A percentile compares a stretch with the other conserved stretches of the same genome.
Conservation (phyloP, 2,329 filamentous ascomycete species). For the Magnaporthiopsis incrustans region DNA sequence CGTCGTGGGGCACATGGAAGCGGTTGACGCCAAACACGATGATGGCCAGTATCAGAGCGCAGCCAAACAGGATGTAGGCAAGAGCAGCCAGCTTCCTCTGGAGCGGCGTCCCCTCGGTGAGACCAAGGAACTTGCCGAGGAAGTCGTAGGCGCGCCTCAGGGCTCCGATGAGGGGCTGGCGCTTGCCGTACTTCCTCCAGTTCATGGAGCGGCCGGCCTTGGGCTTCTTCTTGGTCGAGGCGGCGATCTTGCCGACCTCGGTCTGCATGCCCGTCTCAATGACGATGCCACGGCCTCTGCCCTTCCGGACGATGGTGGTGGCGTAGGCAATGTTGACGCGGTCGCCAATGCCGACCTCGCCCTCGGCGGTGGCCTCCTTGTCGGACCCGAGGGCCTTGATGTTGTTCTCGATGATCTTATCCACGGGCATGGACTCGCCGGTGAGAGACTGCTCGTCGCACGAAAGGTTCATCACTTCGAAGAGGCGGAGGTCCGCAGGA, state of each 20-base stretch:
- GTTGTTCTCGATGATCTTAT: conserved; percentile 50
- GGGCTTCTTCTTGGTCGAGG: conserved; percentile 44
- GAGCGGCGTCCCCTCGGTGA: conserved; percentile 67
- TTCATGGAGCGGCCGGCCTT: conserved; percentile 37
- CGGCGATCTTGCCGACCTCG: conserved; percentile 70
- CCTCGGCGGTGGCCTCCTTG: conserved; percentile 33
- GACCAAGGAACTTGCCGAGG: conserved; percentile 42
- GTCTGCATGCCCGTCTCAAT: conserved; percentile 67
- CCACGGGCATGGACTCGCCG: conserved; percentile 66
- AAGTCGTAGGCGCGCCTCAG: conserved; percentile 31
- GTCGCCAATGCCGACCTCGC: conserved; percentile 59
- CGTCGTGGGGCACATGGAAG: conserved; percentile 46
- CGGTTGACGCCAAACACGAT: conserved; percentile 54
- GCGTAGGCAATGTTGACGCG: conserved; percentile 69
- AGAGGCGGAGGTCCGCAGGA: conserved; percentile 62
- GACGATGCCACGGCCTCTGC: conserved; percentile 65
- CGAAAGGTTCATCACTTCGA: conserved; percentile 69
- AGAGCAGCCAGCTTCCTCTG: conserved; percentile 82
- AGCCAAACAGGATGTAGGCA: conserved; percentile 69
- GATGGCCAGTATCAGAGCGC: conserved; percentile 54
- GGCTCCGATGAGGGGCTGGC: conserved; percentile 30
- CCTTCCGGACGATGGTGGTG: conserved; percentile 64
- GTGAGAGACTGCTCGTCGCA: conserved; percentile 74
- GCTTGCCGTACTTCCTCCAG: conserved; percentile 32
- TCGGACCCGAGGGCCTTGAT: conserved; percentile 37